Evolutionary conservation across 176 grass and related monocot genomes (phyloP).

Genomic region (Paspalum notatum): DNA sequence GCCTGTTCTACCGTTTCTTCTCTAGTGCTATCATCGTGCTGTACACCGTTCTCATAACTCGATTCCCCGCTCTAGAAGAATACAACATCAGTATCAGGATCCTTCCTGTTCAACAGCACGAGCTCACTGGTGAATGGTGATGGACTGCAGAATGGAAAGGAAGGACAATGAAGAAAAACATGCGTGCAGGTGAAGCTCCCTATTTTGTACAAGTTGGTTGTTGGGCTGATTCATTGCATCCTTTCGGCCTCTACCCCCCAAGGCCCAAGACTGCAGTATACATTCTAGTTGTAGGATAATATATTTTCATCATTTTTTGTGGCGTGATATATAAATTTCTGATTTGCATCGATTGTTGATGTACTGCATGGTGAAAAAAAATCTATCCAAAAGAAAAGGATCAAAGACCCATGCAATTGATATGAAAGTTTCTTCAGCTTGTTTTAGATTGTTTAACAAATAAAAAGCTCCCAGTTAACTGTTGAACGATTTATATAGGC

Average conservation of each 20-base stretch:
- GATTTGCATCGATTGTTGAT: background rate
- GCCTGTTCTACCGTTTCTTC: background rate
- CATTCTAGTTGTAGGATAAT: constrained; percentile 6
- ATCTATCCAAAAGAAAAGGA: background rate
- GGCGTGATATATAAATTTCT: too few species aligned
- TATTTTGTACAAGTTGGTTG: background rate
- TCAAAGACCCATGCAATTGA: background rate
- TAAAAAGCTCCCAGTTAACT: background rate
- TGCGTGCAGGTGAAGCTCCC: background rate
- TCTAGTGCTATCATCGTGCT: background rate
- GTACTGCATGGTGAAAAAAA: background rate
- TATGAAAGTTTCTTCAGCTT: background rate
- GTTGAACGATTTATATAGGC: background rate
- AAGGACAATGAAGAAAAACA: background rate
- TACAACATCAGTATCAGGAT: background rate
- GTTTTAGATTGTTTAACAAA: background rate
- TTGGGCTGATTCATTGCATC: constrained; percentile 10
- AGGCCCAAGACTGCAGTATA: background rate
- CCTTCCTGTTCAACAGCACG: background rate
- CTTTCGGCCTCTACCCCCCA: background rate
- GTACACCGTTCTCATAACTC: background rate
- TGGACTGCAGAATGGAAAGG: background rate
- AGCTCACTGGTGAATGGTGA: background rate
- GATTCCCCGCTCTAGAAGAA: background rate
- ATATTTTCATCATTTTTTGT: background rate